A percentile compares a stretch with the other conserved stretches of the same genome.
Conservation (phyloP, 176 grass and related monocot genomes). For the Paspalum vaginatum region DNA sequence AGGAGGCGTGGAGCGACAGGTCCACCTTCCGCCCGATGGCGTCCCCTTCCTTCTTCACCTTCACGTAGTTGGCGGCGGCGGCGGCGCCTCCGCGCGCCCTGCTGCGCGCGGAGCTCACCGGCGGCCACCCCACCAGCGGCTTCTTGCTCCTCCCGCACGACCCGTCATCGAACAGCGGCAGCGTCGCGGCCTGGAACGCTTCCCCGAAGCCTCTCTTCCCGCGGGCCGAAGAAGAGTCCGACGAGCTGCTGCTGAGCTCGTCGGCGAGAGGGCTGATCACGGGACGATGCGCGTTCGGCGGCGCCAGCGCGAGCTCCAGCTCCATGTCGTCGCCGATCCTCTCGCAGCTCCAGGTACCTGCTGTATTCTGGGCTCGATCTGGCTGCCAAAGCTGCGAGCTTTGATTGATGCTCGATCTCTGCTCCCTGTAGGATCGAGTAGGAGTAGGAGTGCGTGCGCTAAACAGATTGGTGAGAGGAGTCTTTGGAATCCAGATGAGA, state of each 20-base stretch:
- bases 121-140: constrained; percentile 82
- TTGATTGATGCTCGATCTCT: neutral
- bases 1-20: constrained; percentile 67
- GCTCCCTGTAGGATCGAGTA: too few species aligned
- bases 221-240: neutral
- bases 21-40: constrained; percentile 90
- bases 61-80: constrained; percentile 58
- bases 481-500: neutral
- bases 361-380: too few species aligned
- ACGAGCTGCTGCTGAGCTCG: neutral
- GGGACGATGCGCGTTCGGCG: constrained; percentile 36
- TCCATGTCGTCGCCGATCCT: constrained; percentile 47
- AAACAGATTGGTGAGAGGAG: constrained; percentile 6
- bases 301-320: constrained; percentile 84
- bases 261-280: neutral
- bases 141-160: constrained; percentile 24
- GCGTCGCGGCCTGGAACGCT: constrained; percentile 38
- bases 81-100: constrained; percentile 31
- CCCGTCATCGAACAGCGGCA: constrained; percentile 71
- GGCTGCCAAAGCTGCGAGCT: neutral
- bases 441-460: neutral
- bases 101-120: constrained; percentile 61
- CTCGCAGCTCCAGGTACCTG: too few species aligned
- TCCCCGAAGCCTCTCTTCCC: constrained; percentile 66
- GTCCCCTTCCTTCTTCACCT: constrained; percentile 88